Percentiles rank a stretch among this genome's conserved stretches.
These are phyloP conservation scores for Cymbidium sinense DNA, from an alignment of 106 monocot species.

Conservation along the genomic window DNA sequence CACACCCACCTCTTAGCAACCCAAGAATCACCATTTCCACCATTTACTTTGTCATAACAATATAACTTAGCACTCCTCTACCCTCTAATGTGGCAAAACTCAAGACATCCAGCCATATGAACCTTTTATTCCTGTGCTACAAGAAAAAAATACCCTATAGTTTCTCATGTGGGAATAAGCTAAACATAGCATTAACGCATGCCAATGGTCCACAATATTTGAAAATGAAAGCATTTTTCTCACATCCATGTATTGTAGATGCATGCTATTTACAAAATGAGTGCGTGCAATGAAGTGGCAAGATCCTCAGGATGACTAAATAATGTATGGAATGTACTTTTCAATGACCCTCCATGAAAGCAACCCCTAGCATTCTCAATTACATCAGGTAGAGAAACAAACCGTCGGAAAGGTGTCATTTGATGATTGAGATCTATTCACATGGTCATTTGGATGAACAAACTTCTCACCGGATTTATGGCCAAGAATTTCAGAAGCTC, in stretches of 20 bases:
- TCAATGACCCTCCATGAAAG: not conserved
- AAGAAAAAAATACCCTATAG: not conserved
- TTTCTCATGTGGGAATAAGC: not conserved
- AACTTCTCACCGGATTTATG: constrained; percentile 80
- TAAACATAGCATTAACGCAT: not conserved
- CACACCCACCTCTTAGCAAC: not conserved
- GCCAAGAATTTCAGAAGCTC: constrained; percentile 95
- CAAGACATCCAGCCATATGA: no score
- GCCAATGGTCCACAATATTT: not conserved
- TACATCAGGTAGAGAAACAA: constrained; percentile 17
- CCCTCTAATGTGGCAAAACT: no score
- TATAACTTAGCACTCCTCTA: no score
- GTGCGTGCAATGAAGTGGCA: not conserved
- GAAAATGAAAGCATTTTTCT: not conserved
- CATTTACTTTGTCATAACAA: no score
- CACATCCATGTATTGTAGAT: not conserved
- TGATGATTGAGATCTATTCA: constrained; percentile 87
- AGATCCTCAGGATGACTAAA: not conserved
- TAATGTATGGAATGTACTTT: not conserved
- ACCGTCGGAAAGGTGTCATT: constrained; percentile 99
- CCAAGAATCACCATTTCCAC: no score
- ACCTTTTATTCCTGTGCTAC: not conserved
- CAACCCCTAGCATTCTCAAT: not conserved
- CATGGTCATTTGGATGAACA: constrained; percentile 98
- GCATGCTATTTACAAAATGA: not conserved